These are phyloP conservation scores for Aspergillus versicolor DNA, from an alignment of 2,329 filamentous ascomycete genomes.

Conservation along the genomic window DNA sequence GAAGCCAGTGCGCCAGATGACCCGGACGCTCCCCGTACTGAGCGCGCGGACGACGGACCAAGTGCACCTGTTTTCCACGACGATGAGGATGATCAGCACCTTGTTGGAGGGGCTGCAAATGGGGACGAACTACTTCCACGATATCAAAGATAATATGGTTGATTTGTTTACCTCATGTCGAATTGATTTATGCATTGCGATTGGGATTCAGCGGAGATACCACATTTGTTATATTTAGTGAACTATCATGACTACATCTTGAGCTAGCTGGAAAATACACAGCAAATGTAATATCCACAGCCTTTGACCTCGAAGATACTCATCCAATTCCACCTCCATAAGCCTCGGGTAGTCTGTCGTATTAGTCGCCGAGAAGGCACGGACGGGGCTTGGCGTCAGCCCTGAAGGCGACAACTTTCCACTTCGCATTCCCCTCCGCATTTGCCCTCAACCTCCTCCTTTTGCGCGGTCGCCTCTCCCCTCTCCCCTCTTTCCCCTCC, in stretches of 20 bases:
- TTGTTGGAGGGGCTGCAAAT: constrained; percentile 38
- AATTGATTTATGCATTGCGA: constrained; percentile 29
- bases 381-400: constrained; percentile 5
- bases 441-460: constrained; percentile 4
- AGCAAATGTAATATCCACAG: background rate
- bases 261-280: background rate
- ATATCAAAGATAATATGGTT: constrained; percentile 40
- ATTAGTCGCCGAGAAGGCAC: background rate
- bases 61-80: constrained; percentile 62
- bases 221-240: constrained; percentile 22
- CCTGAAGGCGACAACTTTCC: constrained; percentile 7
- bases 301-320: background rate
- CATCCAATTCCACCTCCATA: background rate
- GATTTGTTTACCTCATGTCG: constrained; percentile 9
- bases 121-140: constrained; percentile 43
- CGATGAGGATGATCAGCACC: constrained; percentile 55
- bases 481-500: background rate
- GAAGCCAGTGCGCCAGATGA: constrained; percentile 62
- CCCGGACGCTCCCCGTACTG: constrained; percentile 10
- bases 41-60: constrained; percentile 34
- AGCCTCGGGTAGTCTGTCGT: too few species aligned
- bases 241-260: constrained; percentile 6
- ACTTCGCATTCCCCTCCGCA: constrained; percentile 7
- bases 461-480: background rate
- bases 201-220: constrained; percentile 34